A percentile compares a stretch with the other conserved stretches of the same genome.
These are phyloP conservation scores for Mycena latifolia DNA, from an alignment of 768 basidiomycete genomes.

Conservation along the genomic window DNA sequence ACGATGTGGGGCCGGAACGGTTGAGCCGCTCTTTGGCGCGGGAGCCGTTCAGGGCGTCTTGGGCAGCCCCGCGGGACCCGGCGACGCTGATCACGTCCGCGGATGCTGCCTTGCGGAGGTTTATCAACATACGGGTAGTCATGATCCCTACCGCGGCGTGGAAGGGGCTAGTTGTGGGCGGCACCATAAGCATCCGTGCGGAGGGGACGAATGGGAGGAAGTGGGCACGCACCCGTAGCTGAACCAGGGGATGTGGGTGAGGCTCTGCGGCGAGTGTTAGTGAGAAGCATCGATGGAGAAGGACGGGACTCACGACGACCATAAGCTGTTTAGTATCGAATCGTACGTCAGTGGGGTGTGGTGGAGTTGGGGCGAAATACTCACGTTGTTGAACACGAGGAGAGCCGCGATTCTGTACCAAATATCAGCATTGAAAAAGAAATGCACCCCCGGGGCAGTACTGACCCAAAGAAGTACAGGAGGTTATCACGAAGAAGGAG, in stretches of 20 bases:
- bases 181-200: neutral
- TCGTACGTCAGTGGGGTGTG: neutral
- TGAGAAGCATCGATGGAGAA: neutral
- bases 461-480: conserved; percentile 58
- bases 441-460: neutral
- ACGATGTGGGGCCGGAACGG: too few relatives aligned
- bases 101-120: conserved; percentile 51
- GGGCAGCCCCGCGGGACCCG: too few relatives aligned
- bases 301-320: conserved; percentile 26
- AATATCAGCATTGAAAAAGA: too few relatives aligned
- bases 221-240: conserved; percentile 52
- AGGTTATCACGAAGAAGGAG: conserved; percentile 59
- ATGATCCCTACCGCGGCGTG: conserved; percentile 61
- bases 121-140: conserved; percentile 59
- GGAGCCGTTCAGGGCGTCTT: too few relatives aligned
- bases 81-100: neutral
- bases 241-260: conserved; percentile 64
- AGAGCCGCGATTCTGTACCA: conserved; percentile 47
- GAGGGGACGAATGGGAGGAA: too few relatives aligned
- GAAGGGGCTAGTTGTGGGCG: conserved; percentile 48
- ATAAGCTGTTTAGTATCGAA: too few relatives aligned
- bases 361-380: conserved; percentile 14
- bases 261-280: conserved; percentile 45
- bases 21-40: too few relatives aligned
- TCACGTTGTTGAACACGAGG: too few relatives aligned